Percentiles rank a stretch among this genome's conserved stretches.
Conservation (phyloP, 305 asterid genomes). For the Fraxinus sp. region DNA sequence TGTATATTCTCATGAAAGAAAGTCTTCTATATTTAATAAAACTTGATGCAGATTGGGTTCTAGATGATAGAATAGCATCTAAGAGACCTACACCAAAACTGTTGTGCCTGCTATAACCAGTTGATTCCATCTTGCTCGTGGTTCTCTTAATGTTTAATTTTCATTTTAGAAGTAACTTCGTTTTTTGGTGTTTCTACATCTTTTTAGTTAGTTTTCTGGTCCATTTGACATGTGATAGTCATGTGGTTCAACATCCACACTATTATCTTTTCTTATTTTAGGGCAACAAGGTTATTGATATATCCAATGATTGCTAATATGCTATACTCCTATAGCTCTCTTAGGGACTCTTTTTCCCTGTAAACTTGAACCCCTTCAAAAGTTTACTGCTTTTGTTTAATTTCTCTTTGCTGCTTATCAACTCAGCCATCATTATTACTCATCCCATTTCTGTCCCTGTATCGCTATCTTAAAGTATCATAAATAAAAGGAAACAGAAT, state of each 20-base stretch:
- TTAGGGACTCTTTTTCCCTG: background rate
- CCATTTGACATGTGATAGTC: background rate
- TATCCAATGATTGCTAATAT: background rate
- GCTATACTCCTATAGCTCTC: background rate
- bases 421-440: background rate
- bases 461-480: background rate
- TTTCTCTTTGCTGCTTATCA: background rate
- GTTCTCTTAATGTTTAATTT: background rate
- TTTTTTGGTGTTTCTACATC: background rate
- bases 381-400: background rate
- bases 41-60: background rate
- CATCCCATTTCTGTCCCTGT: background rate
- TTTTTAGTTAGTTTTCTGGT: background rate
- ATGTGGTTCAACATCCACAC: background rate
- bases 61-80: background rate
- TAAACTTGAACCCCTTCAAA: background rate
- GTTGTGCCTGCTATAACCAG: background rate
- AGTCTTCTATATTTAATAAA: background rate
- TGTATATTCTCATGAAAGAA: background rate
- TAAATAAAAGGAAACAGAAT: background rate
- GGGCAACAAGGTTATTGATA: background rate
- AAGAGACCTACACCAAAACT: background rate
- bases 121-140: background rate
- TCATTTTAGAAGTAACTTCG: background rate
- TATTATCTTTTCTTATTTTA: background rate